A percentile compares a stretch with the other conserved stretches of the same genome.
phyloP scores from a whole-genome alignment of 257 asterid species.

The Gentiana straminea region DNA sequence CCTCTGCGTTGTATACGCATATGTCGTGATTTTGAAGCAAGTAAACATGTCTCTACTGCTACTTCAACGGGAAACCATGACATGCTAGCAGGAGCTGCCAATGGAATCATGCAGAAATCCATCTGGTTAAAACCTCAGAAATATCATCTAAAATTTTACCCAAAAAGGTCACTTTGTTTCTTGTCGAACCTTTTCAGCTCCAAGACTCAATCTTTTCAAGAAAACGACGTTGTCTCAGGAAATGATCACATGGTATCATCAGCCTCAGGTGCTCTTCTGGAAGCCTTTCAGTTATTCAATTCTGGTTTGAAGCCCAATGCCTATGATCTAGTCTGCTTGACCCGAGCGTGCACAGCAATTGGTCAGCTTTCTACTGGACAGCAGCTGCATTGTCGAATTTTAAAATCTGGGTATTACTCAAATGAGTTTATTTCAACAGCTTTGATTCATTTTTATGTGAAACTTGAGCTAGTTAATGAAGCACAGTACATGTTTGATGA shows the following conservation, averaged over 20 bases:
- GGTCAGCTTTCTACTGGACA: conserved; percentile 39
- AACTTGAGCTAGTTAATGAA: conserved; percentile 25
- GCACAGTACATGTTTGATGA: conserved; percentile 51
- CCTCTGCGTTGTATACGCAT: too few relatives aligned
- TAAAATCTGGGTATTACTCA: conserved; percentile 37
- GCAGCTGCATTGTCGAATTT: conserved; percentile 48
- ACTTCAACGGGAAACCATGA: too few relatives aligned
- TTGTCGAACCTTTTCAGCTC: conserved; percentile 10
- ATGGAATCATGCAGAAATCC: conserved; percentile 5
- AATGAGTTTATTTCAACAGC: conserved; percentile 39
- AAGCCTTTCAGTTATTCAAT: conserved; percentile 23
- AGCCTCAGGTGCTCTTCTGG: conserved; percentile 16
- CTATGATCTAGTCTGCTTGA: conserved; percentile 37
- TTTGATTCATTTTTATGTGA: conserved; percentile 37
- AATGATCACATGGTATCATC: conserved; percentile 7
- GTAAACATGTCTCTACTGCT: too few relatives aligned
- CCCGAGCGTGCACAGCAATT: conserved; percentile 32
- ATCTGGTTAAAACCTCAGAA: conserved; percentile 5
- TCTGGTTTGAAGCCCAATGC: conserved; percentile 32
- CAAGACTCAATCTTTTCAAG: conserved; percentile 9
- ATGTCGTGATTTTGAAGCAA: too few relatives aligned
- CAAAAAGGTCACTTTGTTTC: neutral
- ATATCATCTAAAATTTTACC: neutral
- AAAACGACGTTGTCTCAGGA: conserved; percentile 8
- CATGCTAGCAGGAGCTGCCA: too few relatives aligned